Evolutionary conservation across 805 yeast genomes (phyloP), one percentile per base, ranked within the genome.

Genomic region (Candida insectorum): DNA sequence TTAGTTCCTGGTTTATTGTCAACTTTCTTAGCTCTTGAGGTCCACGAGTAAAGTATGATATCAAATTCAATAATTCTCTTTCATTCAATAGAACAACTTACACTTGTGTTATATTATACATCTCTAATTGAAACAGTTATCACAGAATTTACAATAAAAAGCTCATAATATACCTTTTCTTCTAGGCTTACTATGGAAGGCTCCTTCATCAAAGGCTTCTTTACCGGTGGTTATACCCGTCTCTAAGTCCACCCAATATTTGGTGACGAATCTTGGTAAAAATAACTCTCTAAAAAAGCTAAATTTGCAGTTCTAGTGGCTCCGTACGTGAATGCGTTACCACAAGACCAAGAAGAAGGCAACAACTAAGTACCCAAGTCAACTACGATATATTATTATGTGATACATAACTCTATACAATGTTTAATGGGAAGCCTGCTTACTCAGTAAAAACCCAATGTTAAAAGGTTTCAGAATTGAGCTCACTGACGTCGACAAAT

Each of bases 341-440:
- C 67, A 41, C 65, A 58, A 16, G 62, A 56, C 58, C 62, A 60
- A 3, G 64, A 62, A 3, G 66, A 59, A 39, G 41, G 61, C 55
- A 18, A 60, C 47, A 14, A 52, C 52, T n/a, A n/a, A n/a, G n/a
- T n/a, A n/a, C n/a, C n/a, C n/a, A n/a, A n/a, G n/a, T n/a, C n/a
- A n/a, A n/a, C n/a, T n/a, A n/a, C n/a, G n/a, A n/a, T n/a, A n/a
- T n/a, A n/a, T n/a, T n/a, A n/a, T n/a, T n/a, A n/a, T n/a, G n/a
- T n/a, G n/a, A n/a, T n/a, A n/a, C n/a, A n/a, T n/a, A n/a, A n/a
- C n/a, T 6, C 6, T 15, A 13, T 11, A n/a, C 15, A 7, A 26
- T 12, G 6, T 7, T 15, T 6, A 12, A 17, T 14, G 15, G 14
- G 10, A 26, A 26, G 6, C 9, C 16, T 26, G 15, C 16, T 26